A percentile compares a stretch with the other conserved stretches of the same genome.
These are phyloP conservation scores for Solanum aculeatissimum DNA, from an alignment of 305 asterid genomes.

Conservation along the genomic window DNA sequence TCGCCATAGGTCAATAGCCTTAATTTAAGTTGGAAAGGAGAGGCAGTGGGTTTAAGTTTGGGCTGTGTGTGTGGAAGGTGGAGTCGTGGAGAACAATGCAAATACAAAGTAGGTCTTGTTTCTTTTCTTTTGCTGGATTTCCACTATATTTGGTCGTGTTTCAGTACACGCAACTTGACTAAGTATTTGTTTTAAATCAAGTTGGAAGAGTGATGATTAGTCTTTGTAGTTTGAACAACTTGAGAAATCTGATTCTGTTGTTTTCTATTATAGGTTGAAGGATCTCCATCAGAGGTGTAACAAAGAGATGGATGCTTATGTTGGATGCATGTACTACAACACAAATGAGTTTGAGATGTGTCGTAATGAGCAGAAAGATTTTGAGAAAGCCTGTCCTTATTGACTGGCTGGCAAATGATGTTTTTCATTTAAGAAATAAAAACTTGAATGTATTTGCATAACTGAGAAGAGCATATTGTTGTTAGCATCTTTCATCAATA, in stretches of 20 bases:
- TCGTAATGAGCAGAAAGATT: conserved; percentile 75
- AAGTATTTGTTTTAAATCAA: not conserved
- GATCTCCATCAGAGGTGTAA: conserved; percentile 73
- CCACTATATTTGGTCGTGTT: not conserved
- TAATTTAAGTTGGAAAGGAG: not conserved
- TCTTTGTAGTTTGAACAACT: not conserved
- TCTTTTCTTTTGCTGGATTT: not conserved
- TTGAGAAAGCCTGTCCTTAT: conserved; percentile 70
- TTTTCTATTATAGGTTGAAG: conserved; percentile 41
- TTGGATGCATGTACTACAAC: conserved; percentile 84
- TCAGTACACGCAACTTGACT: not conserved
- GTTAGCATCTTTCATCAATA: not conserved
- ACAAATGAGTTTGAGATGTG: conserved; percentile 84
- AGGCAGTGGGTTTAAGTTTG: not conserved
- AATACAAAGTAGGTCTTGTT: not conserved
- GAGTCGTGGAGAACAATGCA: not conserved
- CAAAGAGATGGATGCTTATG: conserved; percentile 74
- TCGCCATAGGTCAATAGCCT: not conserved
- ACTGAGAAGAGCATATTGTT: not conserved
- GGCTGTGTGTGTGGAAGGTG: not conserved
- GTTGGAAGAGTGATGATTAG: not conserved
- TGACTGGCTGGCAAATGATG: conserved; percentile 1
- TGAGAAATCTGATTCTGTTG: not conserved
- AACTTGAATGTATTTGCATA: not conserved
- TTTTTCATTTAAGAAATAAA: conserved; percentile 15